Percentiles rank a stretch among this genome's conserved stretches.
These are phyloP conservation scores for Calonectria crousiana DNA, from an alignment of 2,329 filamentous ascomycete genomes.

Conservation along the genomic window DNA sequence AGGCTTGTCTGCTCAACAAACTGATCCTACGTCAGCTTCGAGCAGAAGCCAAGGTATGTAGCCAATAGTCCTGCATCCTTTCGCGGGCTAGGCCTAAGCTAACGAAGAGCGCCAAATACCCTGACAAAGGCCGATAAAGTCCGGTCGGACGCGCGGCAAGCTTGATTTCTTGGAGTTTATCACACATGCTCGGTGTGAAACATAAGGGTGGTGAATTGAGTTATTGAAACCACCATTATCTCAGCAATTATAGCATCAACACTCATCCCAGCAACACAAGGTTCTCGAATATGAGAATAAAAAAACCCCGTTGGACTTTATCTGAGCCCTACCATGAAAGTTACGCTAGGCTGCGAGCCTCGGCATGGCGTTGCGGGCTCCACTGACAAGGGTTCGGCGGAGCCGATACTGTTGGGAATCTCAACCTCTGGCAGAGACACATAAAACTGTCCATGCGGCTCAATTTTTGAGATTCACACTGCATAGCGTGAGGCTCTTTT, in stretches of 20 bases:
- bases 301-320: constrained; percentile 22
- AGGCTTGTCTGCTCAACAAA: neutral
- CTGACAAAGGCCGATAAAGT: neutral
- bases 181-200: neutral
- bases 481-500: neutral
- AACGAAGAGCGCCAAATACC: neutral
- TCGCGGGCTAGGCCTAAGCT: neutral
- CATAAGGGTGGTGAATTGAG: neutral
- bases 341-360: constrained; percentile 12
- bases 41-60: neutral
- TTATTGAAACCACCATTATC: neutral
- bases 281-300: neutral
- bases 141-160: neutral
- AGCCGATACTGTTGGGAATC: constrained; percentile 25
- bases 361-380: constrained; percentile 13
- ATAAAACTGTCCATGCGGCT: constrained; percentile 13
- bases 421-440: constrained; percentile 6
- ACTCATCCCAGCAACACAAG: neutral
- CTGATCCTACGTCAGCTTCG: neutral
- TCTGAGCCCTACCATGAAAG: neutral
- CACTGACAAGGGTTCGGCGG: constrained; percentile 13
- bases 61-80: neutral
- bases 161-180: neutral
- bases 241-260: neutral
- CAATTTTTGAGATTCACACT: neutral